These are phyloP conservation scores for Lactarius vividus DNA, from an alignment of 768 basidiomycete genomes.

Conservation along the genomic window DNA sequence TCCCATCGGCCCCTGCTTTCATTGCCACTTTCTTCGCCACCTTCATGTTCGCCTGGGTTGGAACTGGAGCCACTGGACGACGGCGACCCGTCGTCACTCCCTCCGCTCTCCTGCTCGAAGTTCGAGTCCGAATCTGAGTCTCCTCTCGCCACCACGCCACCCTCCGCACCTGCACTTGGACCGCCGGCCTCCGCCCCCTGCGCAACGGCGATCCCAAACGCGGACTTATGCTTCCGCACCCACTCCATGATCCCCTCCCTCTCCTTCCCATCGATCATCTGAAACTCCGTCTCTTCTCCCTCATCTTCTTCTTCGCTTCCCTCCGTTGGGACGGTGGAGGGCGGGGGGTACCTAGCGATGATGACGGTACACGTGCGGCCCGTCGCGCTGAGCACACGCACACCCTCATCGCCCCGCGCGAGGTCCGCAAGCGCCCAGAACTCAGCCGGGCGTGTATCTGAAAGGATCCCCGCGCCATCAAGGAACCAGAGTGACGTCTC, in stretches of 20 bases:
- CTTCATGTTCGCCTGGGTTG: not conserved
- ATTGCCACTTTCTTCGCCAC: constrained; percentile 23
- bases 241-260: constrained; percentile 63
- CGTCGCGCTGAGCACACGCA: constrained; percentile 55
- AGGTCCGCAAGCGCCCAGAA: constrained; percentile 68
- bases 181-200: not conserved
- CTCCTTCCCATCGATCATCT: constrained; percentile 69
- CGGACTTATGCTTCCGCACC: constrained; percentile 54
- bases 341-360: constrained; percentile 33
- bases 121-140: constrained; percentile 27
- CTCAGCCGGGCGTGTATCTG: constrained; percentile 75
- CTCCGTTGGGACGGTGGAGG: constrained; percentile 38
- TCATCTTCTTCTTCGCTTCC: constrained; percentile 39
- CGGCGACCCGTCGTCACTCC: constrained; percentile 43
- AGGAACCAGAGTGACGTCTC: constrained; percentile 72
- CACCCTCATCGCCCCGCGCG: constrained; percentile 41
- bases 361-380: constrained; percentile 68
- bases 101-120: constrained; percentile 23
- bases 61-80: constrained; percentile 27
- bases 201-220: constrained; percentile 47
- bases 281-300: constrained; percentile 62
- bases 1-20: constrained; percentile 29
- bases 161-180: constrained; percentile 10
- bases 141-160: constrained; percentile 16
- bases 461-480: constrained; percentile 53